Base-by-base conservation (phyloP, 2,329 filamentous ascomycete species). In the Phoma sp. region DNA sequence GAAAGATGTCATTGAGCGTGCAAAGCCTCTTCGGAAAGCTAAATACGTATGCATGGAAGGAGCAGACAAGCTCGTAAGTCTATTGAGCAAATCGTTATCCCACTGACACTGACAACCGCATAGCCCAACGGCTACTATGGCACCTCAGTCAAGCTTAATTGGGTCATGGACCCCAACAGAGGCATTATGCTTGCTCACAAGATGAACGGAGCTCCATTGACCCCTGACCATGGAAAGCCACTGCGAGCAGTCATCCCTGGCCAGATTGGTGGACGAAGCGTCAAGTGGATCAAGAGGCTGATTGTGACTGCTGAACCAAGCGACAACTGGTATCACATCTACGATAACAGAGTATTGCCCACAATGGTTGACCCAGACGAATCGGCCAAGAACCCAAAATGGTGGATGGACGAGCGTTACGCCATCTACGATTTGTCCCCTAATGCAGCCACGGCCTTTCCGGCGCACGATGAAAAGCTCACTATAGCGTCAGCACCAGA, bases 281-380 rank as follows among this genome's bases (percentile, higher is more conserved):
- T 97, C 29, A 97, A 97, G 75, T 97, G 93, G 93, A 72, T 97
- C 54, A 93, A 88, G 77, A 87, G 82, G 60, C 83, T 97, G 56
- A 89, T 92, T 38, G 74, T 97, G 45, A 93, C 91, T 0, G 83
- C 87, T 8, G 79, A 82, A 23, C 91, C 92, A 0, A 96, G 91
- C 69, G 88, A 93, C 59, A 96, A 96, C 69, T 96, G 91, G 91
- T 96, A 96, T 67, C 93, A 97, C 73, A 91, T 96, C 58, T 93
- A 95, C 74, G 93, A 97, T 72, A 97, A 97, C 70, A 82, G 91
- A 54, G 91, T 97, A 1, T 77, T 97, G 35, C 93, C 93, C 5
- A 96, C 91, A 0, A 93, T 87, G 83, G 82, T 96, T 13, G 88
- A 87, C 9, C 91, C 93, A 0, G 91, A 96, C 62, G 87, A 89